Evolutionary conservation across 2,329 filamentous ascomycete species (phyloP).

Genomic region (Knoxdaviesia proteae): DNA sequence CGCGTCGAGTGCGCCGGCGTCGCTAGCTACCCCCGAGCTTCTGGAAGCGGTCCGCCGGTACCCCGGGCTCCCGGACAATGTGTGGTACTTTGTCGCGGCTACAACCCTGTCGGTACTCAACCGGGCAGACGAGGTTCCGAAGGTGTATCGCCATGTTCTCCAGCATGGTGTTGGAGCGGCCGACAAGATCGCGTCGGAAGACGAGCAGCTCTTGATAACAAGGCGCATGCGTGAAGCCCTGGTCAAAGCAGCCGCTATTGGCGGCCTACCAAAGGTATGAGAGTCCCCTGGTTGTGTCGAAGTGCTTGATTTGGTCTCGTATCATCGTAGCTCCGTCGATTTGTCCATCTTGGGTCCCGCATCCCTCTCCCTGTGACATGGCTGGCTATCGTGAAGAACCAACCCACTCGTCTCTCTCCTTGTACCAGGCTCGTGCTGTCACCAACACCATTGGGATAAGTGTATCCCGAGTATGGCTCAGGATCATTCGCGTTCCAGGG

Average conservation of each 20-base stretch:
- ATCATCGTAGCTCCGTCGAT: no score
- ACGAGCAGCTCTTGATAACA: constrained; percentile 20
- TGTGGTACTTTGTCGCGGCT: constrained; percentile 27
- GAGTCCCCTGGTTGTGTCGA: no score
- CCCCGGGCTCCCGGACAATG: constrained; percentile 19
- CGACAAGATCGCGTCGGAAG: constrained; percentile 9
- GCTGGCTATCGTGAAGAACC: background rate
- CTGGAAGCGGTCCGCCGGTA: constrained; percentile 18
- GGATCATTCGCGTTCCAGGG: no score
- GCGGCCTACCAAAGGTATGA: constrained; percentile 26
- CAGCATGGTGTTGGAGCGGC: constrained; percentile 9
- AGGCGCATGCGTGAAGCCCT: constrained; percentile 26
- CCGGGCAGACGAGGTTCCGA: constrained; percentile 24
- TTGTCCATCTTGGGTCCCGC: no score
- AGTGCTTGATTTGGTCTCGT: no score
- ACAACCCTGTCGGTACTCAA: constrained; percentile 25
- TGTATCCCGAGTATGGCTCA: no score
- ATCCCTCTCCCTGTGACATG: background rate
- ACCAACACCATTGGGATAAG: no score
- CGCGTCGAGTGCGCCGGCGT: background rate
- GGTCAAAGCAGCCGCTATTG: constrained; percentile 24
- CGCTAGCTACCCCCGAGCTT: constrained; percentile 16
- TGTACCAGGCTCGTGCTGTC: background rate
- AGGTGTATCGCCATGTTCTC: constrained; percentile 21
- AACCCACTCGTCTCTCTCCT: background rate